Evolutionary conservation across 1,284 basidiomycete species (phyloP), one percentile per base, ranked within the genome.

Genomic region (Inonotus hispidus): DNA sequence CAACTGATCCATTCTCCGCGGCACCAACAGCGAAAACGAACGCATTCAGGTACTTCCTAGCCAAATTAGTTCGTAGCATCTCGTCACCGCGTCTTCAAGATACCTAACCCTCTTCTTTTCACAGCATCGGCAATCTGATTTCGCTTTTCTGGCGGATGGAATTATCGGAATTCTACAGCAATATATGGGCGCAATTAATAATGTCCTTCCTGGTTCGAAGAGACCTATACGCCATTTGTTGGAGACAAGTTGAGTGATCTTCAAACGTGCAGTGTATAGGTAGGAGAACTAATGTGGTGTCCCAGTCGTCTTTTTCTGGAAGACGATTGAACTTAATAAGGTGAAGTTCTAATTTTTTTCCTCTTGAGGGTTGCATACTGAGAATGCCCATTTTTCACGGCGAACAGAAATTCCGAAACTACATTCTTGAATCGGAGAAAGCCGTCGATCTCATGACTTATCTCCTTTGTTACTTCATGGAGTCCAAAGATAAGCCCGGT

Each of bases 401-500:
- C 38, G 7, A 3, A 2, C 64, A 95, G 92, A 93, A 93, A 85
- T 95, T 96, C 74, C 83, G 90, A 14, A 74, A 78, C n/a, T 88
- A 88, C 70, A 74, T 94, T 6, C 74, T 94, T 39, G 88, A 93
- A 60, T 90, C 90, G 3, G 88, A 92, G 46, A 87, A 83, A 71
- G 84, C 83, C 2, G 83, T 84, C 70, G 87, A 93, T 67, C 68
- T 95, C 13, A 74, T 94, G 35, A 88, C 83, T 1, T 88, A 90
- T 70, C 79, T 96, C 43, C 73, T 95, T 16, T 87, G 88, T 67
- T 89, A 89, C 68, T 83, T 84, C 60, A 77, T 95, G 23, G 92
- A 95, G 63, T 84, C 91, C 70, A 95, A 94, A 72, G 92, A 93
- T 68, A 93, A 93, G 72, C 90, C 93, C 66, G 85, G 92, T 94